Conservation (phyloP, 2,329 filamentous ascomycete genomes). For the Diaporthe sp. region DNA sequence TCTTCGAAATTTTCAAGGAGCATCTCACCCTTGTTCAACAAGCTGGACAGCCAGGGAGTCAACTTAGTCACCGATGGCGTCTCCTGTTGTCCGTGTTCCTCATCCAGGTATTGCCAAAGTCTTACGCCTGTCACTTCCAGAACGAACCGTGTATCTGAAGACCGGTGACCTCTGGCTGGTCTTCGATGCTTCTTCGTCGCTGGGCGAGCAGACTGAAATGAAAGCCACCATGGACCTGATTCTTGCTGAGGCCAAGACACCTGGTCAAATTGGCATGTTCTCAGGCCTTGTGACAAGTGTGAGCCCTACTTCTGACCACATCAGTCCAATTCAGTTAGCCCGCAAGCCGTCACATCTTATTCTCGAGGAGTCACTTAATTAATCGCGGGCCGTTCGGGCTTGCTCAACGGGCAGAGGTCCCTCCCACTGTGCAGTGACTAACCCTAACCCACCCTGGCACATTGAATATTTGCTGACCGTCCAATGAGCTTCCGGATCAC, state of each 20-base stretch:
- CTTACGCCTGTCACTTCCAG: too few species aligned
- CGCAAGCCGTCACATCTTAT: not conserved
- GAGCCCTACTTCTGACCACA: not conserved
- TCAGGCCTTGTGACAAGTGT: not conserved
- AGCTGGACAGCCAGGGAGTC: not conserved
- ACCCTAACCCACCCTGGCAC: not conserved
- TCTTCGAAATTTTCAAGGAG: too few species aligned
- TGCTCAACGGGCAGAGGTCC: not conserved
- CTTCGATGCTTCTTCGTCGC: not conserved
- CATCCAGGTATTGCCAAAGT: not conserved
- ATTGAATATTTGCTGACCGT: not conserved
- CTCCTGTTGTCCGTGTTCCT: not conserved
- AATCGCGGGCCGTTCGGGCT: not conserved
- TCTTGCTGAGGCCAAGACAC: not conserved
- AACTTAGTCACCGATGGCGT: too few species aligned
- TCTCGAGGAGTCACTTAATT: not conserved
- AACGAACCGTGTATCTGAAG: not conserved
- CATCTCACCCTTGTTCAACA: too few species aligned
- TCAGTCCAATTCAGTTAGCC: not conserved
- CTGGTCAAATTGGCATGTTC: not conserved
- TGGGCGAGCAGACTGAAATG: not conserved
- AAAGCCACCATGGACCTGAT: not conserved
- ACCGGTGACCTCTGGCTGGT: not conserved
- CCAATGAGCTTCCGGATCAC: not conserved
- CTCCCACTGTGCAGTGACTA: not conserved